Conservation (phyloP, 331 rosid species). For the Spiraea crenata region DNA sequence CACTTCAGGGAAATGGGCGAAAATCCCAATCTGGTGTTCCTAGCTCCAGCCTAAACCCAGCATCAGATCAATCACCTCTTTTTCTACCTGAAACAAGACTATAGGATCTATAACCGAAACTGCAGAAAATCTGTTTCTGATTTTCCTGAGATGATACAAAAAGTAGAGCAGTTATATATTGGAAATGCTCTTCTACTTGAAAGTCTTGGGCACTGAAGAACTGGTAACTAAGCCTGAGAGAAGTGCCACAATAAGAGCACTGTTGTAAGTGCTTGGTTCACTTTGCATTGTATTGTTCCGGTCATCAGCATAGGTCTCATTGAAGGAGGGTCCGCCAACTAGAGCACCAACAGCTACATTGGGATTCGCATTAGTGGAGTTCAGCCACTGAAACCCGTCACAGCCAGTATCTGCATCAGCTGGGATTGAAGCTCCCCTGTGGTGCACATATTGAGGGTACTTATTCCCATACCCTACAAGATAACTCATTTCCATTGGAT, state of each 20-base stretch:
- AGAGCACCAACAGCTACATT: constrained; percentile 67
- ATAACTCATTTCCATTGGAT: constrained; percentile 61
- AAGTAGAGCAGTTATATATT: neutral
- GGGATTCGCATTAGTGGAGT: constrained; percentile 45
- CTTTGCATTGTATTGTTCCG: constrained; percentile 55
- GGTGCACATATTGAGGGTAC: constrained; percentile 58
- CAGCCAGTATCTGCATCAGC: constrained; percentile 51
- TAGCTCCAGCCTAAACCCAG: neutral
- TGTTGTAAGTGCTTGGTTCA: constrained; percentile 56
- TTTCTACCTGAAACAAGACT: neutral
- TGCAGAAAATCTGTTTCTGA: neutral
- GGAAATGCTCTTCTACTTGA: constrained; percentile 21
- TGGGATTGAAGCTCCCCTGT: constrained; percentile 74
- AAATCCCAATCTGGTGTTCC: neutral
- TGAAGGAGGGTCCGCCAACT: constrained; percentile 66
- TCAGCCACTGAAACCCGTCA: constrained; percentile 59
- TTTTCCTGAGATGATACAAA: neutral
- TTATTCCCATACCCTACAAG: constrained; percentile 54
- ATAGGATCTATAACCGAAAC: neutral
- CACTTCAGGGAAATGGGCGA: neutral
- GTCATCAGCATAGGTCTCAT: constrained; percentile 53
- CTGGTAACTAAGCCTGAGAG: constrained; percentile 53
- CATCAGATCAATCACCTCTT: neutral
- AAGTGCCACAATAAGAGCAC: constrained; percentile 62
- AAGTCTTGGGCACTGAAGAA: constrained; percentile 37